phyloP scores from a whole-genome alignment of 2,329 filamentous ascomycete genomes.

The Microsporum canis region DNA sequence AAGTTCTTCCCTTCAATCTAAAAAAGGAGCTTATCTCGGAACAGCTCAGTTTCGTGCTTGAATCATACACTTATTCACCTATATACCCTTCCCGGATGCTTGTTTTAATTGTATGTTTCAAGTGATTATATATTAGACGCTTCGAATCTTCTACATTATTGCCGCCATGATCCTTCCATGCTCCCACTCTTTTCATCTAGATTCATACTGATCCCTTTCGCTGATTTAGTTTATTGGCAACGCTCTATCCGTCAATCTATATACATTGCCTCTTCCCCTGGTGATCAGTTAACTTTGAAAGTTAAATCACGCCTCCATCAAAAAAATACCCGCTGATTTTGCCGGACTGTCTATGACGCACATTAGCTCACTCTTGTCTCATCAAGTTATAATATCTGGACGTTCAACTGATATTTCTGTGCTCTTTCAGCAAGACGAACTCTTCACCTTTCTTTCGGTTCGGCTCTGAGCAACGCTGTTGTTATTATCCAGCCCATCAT shows the following conservation, averaged over 20 bases:
- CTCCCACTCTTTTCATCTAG: neutral
- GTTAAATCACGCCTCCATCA: neutral
- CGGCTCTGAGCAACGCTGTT: neutral
- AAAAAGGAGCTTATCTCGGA: slow-evolving; percentile 3
- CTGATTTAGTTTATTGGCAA: neutral
- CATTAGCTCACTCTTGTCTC: neutral
- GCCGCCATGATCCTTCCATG: neutral
- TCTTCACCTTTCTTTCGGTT: neutral
- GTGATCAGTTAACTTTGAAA: neutral
- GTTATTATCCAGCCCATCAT: neutral
- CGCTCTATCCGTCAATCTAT: neutral
- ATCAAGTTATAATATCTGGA: neutral
- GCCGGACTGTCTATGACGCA: neutral
- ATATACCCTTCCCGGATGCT: neutral
- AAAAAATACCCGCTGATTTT: neutral
- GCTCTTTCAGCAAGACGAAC: neutral
- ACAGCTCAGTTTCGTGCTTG: slow-evolving; percentile 2
- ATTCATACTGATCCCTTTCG: neutral
- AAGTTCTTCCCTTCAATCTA: slow-evolving; percentile 3
- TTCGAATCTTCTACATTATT: neutral
- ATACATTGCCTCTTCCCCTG: neutral
- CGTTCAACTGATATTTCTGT: neutral
- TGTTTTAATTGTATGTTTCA: slow-evolving; percentile 3
- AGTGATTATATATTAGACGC: slow-evolving; percentile 1
- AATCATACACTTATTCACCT: neutral